Base-by-base conservation (phyloP, 2,329 filamentous ascomycete genomes). In the Magnaporthiopsis poae region DNA sequence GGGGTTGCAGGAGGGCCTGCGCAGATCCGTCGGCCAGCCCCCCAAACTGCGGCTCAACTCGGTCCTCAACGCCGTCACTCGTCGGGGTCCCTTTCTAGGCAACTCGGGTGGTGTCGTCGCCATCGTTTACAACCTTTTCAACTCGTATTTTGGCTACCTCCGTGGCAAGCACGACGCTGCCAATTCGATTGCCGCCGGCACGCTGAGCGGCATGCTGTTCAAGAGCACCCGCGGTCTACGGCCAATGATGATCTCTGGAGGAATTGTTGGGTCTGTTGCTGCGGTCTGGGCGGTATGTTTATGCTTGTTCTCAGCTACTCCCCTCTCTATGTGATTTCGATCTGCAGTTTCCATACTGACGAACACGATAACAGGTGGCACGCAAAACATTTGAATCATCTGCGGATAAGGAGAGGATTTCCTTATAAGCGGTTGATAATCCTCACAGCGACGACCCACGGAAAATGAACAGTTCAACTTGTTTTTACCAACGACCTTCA, bases 41-140 rank as follows among this genome's bases (percentile, higher is more conserved):
- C 94, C 95, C 13, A 96, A 96, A 82, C 84, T 99, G 77, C 88
- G 92, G 69, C 83, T 99, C 70, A 99, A 99, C 83, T 91, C 90
- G 68, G 91, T 96, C 29, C 86, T 99, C 71, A 99, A 99, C 82
- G 91, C 92, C 67, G 88, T 99, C 69, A 99, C 95, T 68, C 82
- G 95, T 74, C 84, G 95, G 77, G 95, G 95, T 3, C 95, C 95
- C 15, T 99, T 97, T 80, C 79, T 99, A 72, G 95, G 95, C 61
- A 99, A 99, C 82, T 96, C 91, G 39, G 94, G 94, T 0, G 95
- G 92, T 74, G 94, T 98, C 46, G 88, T 99, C 66, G 95, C 96
- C 46, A 93, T 99, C 83, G 88, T 92, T 65, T 99, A 99, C 80
- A 99, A 98, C 80, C 90, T 91, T 66, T 83, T 95, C 77, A 96